These are phyloP conservation scores for Rhodamnia argentea DNA, from an alignment of 345 rosid genomes.

Conservation along the genomic window DNA sequence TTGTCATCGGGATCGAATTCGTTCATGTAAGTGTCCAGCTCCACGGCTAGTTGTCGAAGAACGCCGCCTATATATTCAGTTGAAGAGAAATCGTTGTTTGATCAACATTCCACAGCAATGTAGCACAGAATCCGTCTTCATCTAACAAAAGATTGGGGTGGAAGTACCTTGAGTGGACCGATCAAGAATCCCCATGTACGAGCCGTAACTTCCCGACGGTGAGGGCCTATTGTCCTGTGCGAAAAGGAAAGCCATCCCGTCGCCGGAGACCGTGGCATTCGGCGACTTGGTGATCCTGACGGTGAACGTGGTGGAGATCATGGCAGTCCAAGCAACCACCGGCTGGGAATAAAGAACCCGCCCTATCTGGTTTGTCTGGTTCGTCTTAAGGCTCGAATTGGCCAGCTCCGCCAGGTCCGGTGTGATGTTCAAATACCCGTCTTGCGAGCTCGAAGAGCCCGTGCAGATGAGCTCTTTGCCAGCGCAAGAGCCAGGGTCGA, in stretches of 20 bases:
- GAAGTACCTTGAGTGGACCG: constrained; percentile 15
- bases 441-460: constrained; percentile 5
- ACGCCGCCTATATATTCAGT: constrained; percentile 5
- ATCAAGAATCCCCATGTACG: constrained; percentile 27
- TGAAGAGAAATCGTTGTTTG: background rate
- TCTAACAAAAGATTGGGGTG: background rate
- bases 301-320: constrained; percentile 22
- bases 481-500: constrained; percentile 6
- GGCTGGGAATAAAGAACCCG: constrained; percentile 14
- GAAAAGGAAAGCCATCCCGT: constrained; percentile 25
- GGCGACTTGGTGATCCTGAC: constrained; percentile 14
- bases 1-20: constrained; percentile 28
- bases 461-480: constrained; percentile 14
- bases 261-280: constrained; percentile 4
- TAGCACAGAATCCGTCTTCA: background rate
- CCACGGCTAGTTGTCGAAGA: constrained; percentile 20
- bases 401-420: background rate
- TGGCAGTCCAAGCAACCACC: constrained; percentile 26
- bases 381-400: background rate
- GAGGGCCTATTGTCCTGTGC: constrained; percentile 12
- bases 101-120: background rate
- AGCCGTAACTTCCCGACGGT: constrained; percentile 16
- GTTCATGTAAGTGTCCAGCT: constrained; percentile 30
- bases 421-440: constrained; percentile 19
- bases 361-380: constrained; percentile 2